Percentiles rank a stretch among this genome's conserved stretches.
Evolutionary conservation across 768 basidiomycete species (phyloP).

Genomic region (Termitomyces sp.): DNA sequence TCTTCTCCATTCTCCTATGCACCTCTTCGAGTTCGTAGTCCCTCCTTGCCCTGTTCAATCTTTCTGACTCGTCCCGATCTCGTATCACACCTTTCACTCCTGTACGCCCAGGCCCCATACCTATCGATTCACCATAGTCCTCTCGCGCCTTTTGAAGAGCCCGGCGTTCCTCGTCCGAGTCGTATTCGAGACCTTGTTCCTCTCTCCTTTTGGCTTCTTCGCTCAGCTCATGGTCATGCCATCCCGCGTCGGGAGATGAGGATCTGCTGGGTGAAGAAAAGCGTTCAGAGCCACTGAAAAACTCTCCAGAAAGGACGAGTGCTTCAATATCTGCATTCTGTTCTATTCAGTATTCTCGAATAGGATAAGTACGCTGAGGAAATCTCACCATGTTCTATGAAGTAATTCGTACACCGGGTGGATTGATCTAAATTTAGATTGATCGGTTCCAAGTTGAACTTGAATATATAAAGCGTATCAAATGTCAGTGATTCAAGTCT

Average conservation of each 20-base stretch:
- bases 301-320: slow-evolving; percentile 54
- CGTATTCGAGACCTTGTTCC: slow-evolving; percentile 41
- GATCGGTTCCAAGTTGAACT: neutral
- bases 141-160: slow-evolving; percentile 29
- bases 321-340: slow-evolving; percentile 27
- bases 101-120: slow-evolving; percentile 83
- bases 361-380: neutral
- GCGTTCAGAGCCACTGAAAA: slow-evolving; percentile 55
- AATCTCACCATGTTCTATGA: slow-evolving; percentile 9
- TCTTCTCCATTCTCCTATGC: slow-evolving; percentile 59
- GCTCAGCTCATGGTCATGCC: slow-evolving; percentile 49
- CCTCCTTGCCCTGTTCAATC: slow-evolving; percentile 49
- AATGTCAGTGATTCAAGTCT: too few relatives aligned
- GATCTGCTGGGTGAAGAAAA: slow-evolving; percentile 65
- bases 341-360: slow-evolving; percentile 5
- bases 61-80: slow-evolving; percentile 69
- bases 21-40: slow-evolving; percentile 51
- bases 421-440: slow-evolving; percentile 10
- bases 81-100: slow-evolving; percentile 89
- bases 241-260: slow-evolving; percentile 55
- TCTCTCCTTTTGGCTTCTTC: slow-evolving; percentile 33
- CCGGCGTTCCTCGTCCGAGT: slow-evolving; percentile 38
- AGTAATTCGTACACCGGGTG: neutral
- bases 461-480: neutral
- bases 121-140: slow-evolving; percentile 56